Evolutionary conservation across 345 rosid species (phyloP).

Genomic region (Eucalyptus cladocalyx): DNA sequence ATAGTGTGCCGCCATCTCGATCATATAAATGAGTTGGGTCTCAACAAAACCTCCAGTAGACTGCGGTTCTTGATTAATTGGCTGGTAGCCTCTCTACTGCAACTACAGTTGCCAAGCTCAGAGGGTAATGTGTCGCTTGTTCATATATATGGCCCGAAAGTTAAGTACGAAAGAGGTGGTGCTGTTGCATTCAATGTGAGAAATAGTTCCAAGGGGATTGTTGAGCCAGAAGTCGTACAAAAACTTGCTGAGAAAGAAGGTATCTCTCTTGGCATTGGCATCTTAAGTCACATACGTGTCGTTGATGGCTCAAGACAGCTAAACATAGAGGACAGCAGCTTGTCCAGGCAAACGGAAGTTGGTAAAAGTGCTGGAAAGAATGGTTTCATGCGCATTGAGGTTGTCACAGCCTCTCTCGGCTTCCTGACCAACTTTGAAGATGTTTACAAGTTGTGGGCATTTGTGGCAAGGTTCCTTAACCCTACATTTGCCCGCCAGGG

Average conservation of each 20-base stretch:
- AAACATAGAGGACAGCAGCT: slow-evolving; percentile 41
- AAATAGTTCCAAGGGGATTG: slow-evolving; percentile 52
- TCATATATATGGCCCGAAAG: slow-evolving; percentile 93
- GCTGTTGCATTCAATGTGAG: slow-evolving; percentile 89
- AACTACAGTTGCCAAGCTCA: slow-evolving; percentile 53
- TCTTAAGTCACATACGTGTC: slow-evolving; percentile 77
- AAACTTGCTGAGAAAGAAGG: slow-evolving; percentile 92
- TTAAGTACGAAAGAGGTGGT: slow-evolving; percentile 94
- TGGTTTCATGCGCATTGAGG: slow-evolving; percentile 72
- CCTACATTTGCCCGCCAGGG: slow-evolving; percentile 58
- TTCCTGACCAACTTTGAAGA: slow-evolving; percentile 96
- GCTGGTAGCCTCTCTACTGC: slow-evolving; percentile 94
- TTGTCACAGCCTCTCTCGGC: slow-evolving; percentile 91
- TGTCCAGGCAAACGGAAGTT: slow-evolving; percentile 66
- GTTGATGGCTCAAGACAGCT: slow-evolving; percentile 42
- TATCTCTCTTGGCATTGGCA: slow-evolving; percentile 80
- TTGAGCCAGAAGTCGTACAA: slow-evolving; percentile 90
- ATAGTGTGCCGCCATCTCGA: slow-evolving; percentile 68
- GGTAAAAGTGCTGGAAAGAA: slow-evolving; percentile 43
- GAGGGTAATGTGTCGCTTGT: slow-evolving; percentile 60
- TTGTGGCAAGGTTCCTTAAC: slow-evolving; percentile 85
- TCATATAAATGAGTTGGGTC: slow-evolving; percentile 92
- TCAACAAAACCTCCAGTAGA: slow-evolving; percentile 79
- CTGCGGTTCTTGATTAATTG: slow-evolving; percentile 84
- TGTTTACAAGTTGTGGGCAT: slow-evolving; percentile 85